Evolutionary conservation across 768 basidiomycete genomes (phyloP), one percentile per base, ranked within the genome.

Genomic region (Kwoniella sp.): DNA sequence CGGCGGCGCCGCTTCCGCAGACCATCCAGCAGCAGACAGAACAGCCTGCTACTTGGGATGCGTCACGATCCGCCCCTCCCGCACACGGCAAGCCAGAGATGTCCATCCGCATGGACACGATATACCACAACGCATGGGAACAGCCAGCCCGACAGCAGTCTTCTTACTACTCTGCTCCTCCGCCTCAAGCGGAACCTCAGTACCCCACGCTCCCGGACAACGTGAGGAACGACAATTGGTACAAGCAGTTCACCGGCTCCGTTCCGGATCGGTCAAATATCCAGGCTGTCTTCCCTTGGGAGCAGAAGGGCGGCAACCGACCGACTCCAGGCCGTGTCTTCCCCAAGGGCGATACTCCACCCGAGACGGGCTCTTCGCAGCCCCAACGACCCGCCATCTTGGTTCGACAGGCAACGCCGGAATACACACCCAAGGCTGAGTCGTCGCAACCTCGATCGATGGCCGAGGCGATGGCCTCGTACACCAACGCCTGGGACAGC

Each of bases 241-340:
- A 76, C 58, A 70, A 70, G 49, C 59, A 69, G 14, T 70, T 61
- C n/a, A 59, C 71, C 2, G 63, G 68, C 43, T 44, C 53, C 8
- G 78, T 80, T 14, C 88, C 90, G 3, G 87, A 91, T 69, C 80
- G 77, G 23, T 75, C 75, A 22, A 87, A 87, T 65, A 81, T 92
- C 19, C 84, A 84, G 55, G 77, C 80, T 28, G 78, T 95, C 28
- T 98, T 99, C 73, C 91, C 93, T n/a, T 99, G 93, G 93, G 93
- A 99, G 70, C 81, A 83, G 53, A 80, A 81, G 2, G 38, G 47
- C 0, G 32, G 56, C 4, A 25, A 26, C 15, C 48, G 66, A 33
- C 53, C 46, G 5, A 42, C 53, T 11, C 59, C 73, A 0, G 50
- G 67, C 7, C 39, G 73, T 32, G 70, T 72, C 3, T 74, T 75